Conservation (phyloP, 306 rosid genomes). For the Rosa persica region DNA sequence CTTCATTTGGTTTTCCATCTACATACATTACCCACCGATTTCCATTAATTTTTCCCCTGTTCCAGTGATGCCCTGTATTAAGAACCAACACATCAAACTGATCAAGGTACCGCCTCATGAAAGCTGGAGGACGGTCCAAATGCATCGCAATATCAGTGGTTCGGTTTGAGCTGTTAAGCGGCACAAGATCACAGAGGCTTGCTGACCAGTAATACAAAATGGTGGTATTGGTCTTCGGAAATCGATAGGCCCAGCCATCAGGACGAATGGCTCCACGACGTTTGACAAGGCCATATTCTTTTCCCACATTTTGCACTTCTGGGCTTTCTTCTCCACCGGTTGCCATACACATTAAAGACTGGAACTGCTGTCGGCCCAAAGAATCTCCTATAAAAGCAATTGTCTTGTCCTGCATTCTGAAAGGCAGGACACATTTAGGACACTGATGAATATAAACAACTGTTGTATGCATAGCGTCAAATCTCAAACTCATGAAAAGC, state of each 20-base stretch:
- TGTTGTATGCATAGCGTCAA: neutral
- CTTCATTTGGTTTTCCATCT: constrained; percentile 60
- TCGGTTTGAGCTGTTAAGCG: constrained; percentile 49
- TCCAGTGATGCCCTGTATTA: constrained; percentile 97
- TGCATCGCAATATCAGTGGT: constrained; percentile 74
- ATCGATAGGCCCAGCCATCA: constrained; percentile 92
- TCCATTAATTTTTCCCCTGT: constrained; percentile 71
- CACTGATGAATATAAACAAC: neutral
- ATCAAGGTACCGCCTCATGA: constrained; percentile 61
- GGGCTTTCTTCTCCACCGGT: constrained; percentile 70
- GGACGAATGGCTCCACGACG: constrained; percentile 84
- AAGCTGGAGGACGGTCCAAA: constrained; percentile 85
- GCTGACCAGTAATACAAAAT: constrained; percentile 94
- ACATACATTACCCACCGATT: constrained; percentile 85
- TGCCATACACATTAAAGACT: constrained; percentile 93
- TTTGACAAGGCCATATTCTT: constrained; percentile 72
- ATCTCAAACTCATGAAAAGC: neutral
- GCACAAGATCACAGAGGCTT: constrained; percentile 75
- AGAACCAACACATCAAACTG: constrained; percentile 77
- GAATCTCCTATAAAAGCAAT: constrained; percentile 91
- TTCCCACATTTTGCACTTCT: constrained; percentile 67
- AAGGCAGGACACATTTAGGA: constrained; percentile 37
- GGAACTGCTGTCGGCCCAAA: constrained; percentile 87
- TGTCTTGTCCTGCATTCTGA: constrained; percentile 90
- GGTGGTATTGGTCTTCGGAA: constrained; percentile 74